A percentile compares a stretch with the other conserved stretches of the same genome.
Evolutionary conservation across 257 asterid genomes (phyloP).

Genomic region (Solanum paucissectum): DNA sequence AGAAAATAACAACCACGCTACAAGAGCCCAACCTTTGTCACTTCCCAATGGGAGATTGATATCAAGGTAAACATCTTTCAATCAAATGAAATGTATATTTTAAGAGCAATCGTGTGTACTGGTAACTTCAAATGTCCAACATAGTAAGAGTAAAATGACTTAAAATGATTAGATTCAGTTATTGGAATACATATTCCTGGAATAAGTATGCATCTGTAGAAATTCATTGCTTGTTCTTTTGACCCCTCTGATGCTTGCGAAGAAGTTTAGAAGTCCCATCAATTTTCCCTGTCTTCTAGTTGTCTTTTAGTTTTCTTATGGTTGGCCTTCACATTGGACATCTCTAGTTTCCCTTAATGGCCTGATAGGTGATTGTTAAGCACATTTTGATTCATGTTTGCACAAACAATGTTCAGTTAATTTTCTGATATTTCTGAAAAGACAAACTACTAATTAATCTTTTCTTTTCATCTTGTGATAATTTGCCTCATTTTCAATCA

Average conservation of each 20-base stretch:
- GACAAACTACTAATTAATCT: background rate
- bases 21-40: background rate
- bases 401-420: background rate
- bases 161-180: background rate
- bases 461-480: background rate
- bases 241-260: background rate
- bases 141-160: background rate
- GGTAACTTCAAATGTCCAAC: background rate
- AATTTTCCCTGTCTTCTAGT: background rate
- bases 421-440: background rate
- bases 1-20: conserved; percentile 23
- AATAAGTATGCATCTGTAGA: background rate
- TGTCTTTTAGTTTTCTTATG: background rate
- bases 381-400: background rate
- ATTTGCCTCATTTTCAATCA: background rate
- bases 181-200: background rate
- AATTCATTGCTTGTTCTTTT: background rate
- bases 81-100: background rate
- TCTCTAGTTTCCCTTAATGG: background rate
- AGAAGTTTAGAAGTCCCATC: background rate
- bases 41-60: conserved; percentile 16
- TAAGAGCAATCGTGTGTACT: background rate
- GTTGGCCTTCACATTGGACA: background rate
- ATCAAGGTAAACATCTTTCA: conserved; percentile 28
- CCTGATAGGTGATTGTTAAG: background rate